Conservation (phyloP, 495 filamentous ascomycete genomes). For the Amniculicola lignicola region DNA sequence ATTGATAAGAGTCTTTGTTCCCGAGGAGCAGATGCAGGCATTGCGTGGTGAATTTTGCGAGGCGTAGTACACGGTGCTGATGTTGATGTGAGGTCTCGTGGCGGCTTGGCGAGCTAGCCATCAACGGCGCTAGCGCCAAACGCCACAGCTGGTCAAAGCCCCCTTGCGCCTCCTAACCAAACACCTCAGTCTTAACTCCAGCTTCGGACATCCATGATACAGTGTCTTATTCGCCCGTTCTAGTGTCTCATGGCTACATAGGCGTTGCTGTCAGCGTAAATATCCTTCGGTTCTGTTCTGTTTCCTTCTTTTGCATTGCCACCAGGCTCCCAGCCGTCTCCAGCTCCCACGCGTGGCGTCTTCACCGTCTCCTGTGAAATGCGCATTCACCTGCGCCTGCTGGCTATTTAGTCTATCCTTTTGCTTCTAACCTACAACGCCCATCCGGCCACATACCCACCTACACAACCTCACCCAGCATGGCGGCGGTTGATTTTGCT, state of each 20-base stretch:
- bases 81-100: no score
- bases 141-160: background rate
- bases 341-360: no score
- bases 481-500: constrained; percentile 69
- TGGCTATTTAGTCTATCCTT: background rate
- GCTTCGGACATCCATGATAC: no score
- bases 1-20: no score
- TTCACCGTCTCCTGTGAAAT: no score
- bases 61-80: background rate
- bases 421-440: background rate
- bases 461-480: constrained; percentile 13
- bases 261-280: no score
- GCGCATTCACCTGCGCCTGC: background rate
- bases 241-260: no score
- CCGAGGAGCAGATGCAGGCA: background rate
- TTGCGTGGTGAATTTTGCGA: background rate
- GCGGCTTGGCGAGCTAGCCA: constrained; percentile 2
- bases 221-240: no score
- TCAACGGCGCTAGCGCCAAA: constrained; percentile 4
- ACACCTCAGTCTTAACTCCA: no score
- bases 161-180: no score
- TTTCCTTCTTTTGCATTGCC: constrained; percentile 11
- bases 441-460: background rate
- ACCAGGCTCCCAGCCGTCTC: constrained; percentile 16
- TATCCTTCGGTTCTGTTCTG: constrained; percentile 7